Evolutionary conservation across 495 filamentous ascomycete species (phyloP), one percentile per base, ranked within the genome.

Genomic region (Penicillium mononematosum): DNA sequence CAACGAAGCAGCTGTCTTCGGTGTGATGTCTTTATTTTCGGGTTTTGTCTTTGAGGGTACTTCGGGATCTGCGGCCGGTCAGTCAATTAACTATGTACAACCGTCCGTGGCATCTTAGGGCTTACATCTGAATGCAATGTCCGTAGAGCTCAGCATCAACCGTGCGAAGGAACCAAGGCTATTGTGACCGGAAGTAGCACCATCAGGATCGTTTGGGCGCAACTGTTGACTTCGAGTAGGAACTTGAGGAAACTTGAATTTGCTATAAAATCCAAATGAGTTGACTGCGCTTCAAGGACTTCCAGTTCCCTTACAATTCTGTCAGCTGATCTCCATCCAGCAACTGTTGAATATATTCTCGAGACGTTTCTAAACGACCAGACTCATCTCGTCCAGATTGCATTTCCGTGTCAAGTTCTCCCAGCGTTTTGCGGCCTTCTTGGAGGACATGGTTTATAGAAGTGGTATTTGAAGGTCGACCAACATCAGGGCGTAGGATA

Each of bases 301-400:
- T 29, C 45, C 1, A 4, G 1, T 27, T 32, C 12, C 62, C 86
- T 72, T 78, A 92, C 88, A 85, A 89, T 70, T 91, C 80, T 17
- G 89, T 87, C 59, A 91, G 73, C 39, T 85, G 82, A 41, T 84
- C 81, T 10, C 81, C 82, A 66, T 85, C 82, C 52, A 91, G 71
- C 52, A 90, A 77, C 58, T 86, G 83, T 61, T 89, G 86, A 45
- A 94, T 73, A 61, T 89, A 85, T 64, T 83, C 73, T 42, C 88
- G 78, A 16, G 75, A 76, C 9, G 77, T 76, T 56, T 75, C 74
- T 53, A 77, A 58, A 24, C 68, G 73, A 58, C 55, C 71, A 25
- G 75, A 78, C 41, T 75, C 73, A 47, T 71, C 68, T 32, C 54
- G 56, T 25, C 74, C 76, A 12, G 71, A 65, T 45, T 68, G 65